These are phyloP conservation scores for Peltaster fructicola DNA, from an alignment of 2,329 filamentous ascomycete genomes.

Conservation along the genomic window DNA sequence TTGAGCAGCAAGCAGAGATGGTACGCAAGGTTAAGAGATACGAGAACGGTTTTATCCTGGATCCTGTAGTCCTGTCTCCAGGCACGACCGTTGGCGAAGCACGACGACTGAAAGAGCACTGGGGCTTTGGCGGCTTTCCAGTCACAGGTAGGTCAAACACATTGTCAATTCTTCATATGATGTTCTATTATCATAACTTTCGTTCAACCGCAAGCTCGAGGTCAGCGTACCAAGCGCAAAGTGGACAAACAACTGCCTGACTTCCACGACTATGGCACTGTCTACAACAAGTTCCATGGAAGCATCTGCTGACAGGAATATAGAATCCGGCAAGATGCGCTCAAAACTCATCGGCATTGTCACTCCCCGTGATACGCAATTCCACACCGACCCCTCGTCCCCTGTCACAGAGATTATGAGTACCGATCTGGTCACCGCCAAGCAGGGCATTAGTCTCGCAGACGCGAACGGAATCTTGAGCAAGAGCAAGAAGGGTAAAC, in stretches of 20 bases:
- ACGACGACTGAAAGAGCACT: constrained; percentile 85
- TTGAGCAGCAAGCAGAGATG: constrained; percentile 95
- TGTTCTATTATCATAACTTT: constrained; percentile 92
- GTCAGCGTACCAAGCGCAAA: constrained; percentile 17
- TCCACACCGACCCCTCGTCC: constrained; percentile 58
- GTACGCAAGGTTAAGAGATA: constrained; percentile 97
- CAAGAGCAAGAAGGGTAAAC: constrained; percentile 82
- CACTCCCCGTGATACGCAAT: constrained; percentile 95
- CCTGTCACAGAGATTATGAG: constrained; percentile 86
- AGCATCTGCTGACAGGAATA: constrained; percentile 6
- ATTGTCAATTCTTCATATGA: constrained; percentile 32
- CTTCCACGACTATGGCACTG: constrained; percentile 3
- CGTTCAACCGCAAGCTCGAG: constrained; percentile 92
- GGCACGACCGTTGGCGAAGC: constrained; percentile 81
- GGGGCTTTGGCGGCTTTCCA: constrained; percentile 96
- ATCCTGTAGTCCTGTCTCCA: constrained; percentile 80
- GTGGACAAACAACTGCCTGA: constrained; percentile 19
- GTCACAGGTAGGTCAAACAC: constrained; percentile 67
- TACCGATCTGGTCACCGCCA: constrained; percentile 78
- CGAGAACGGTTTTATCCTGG: constrained; percentile 97
- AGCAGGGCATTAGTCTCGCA: constrained; percentile 59
- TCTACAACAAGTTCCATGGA: background rate
- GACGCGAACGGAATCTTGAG: constrained; percentile 90
- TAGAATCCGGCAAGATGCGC: constrained; percentile 80
- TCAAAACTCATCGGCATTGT: constrained; percentile 96